Evolutionary conservation across 2,329 filamentous ascomycete species (phyloP).

Genomic region (Dactylellina cionopaga): DNA sequence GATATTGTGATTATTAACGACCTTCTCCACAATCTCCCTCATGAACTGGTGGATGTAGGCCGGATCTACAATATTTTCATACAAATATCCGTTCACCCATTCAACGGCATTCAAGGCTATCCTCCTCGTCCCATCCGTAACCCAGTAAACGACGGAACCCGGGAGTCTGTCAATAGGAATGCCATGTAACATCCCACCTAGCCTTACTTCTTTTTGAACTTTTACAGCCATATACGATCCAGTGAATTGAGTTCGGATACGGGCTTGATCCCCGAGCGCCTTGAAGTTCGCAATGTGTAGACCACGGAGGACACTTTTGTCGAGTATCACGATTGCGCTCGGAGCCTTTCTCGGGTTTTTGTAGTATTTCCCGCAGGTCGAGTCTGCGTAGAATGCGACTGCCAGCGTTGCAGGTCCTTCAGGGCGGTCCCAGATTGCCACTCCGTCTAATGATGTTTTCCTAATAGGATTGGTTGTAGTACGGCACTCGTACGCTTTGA

Average conservation of each 20-base stretch:
- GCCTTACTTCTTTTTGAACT: not conserved
- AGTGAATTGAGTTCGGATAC: not conserved
- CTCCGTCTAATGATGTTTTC: not conserved
- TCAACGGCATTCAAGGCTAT: not conserved
- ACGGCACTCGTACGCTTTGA: slow-evolving; percentile 1
- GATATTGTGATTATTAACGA: no score
- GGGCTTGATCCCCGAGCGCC: not conserved
- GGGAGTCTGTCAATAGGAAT: slow-evolving; percentile 3
- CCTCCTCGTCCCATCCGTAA: not conserved
- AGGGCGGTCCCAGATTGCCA: slow-evolving; percentile 36
- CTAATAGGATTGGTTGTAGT: no score
- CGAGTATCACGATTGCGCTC: slow-evolving; percentile 22
- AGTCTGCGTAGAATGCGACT: slow-evolving; percentile 21
- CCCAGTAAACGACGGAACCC: slow-evolving; percentile 29
- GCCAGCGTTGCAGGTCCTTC: not conserved
- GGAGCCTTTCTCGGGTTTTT: not conserved
- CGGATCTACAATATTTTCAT: slow-evolving; percentile 9
- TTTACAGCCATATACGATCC: not conserved
- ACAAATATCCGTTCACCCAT: slow-evolving; percentile 19
- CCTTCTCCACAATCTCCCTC: slow-evolving; percentile 23
- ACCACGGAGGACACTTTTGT: slow-evolving; percentile 8
- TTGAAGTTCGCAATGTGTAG: slow-evolving; percentile 30
- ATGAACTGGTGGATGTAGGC: not conserved
- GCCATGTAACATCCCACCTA: not conserved
- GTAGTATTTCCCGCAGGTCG: not conserved